phyloP scores from a whole-genome alignment of 1,284 basidiomycete species.

The Apiotrichum gamsii region DNA sequence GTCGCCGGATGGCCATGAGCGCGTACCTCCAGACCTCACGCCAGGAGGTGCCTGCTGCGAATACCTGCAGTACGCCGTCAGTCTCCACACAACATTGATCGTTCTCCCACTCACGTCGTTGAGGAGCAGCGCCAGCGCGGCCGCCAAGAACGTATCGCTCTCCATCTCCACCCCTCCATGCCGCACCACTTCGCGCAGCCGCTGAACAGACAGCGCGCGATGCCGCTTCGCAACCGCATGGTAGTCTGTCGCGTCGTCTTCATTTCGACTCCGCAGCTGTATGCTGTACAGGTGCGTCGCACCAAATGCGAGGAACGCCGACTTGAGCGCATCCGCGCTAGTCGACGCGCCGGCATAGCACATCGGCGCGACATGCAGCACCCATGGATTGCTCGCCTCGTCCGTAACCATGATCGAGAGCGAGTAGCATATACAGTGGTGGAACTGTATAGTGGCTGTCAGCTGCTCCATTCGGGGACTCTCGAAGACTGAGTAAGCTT shows the following conservation, averaged over 20 bases:
- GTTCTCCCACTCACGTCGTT: slow-evolving; percentile 23
- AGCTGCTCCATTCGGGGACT: neutral
- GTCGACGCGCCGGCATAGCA: slow-evolving; percentile 20
- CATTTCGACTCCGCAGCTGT: neutral
- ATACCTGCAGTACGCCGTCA: too few relatives aligned
- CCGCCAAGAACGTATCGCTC: slow-evolving; percentile 26
- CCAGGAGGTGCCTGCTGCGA: slow-evolving; percentile 26
- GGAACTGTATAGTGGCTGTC: slow-evolving; percentile 28
- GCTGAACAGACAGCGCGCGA: neutral
- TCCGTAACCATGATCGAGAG: slow-evolving; percentile 32
- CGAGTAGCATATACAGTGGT: slow-evolving; percentile 34
- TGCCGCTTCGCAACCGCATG: neutral
- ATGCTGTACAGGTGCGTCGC: slow-evolving; percentile 19
- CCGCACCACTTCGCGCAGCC: neutral
- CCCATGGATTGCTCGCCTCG: slow-evolving; percentile 33
- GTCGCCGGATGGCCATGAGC: slow-evolving; percentile 10
- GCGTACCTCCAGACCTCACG: slow-evolving; percentile 23
- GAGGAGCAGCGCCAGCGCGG: slow-evolving; percentile 12
- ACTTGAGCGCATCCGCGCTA: slow-evolving; percentile 19
- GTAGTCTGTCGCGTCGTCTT: neutral
- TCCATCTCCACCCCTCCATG: slow-evolving; percentile 10
- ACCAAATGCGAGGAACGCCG: slow-evolving; percentile 26
- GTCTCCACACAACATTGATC: too few relatives aligned
- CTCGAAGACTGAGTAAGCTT: too few relatives aligned
- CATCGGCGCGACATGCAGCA: slow-evolving; percentile 26